phyloP scores from a whole-genome alignment of 257 asterid species.

The Petunia axillaris region DNA sequence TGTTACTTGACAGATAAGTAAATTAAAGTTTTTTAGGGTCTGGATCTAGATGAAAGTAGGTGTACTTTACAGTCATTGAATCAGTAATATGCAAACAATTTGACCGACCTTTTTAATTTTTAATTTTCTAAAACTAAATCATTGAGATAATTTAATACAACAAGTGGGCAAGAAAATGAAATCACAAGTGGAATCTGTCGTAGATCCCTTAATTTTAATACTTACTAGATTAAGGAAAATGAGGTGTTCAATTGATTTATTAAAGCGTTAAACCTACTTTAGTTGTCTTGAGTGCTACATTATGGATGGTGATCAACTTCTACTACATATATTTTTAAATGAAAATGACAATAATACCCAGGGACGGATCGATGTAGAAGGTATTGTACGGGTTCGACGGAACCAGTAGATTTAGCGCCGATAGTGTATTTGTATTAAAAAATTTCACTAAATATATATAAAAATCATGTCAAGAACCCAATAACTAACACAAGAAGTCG shows the following conservation, averaged over 20 bases:
- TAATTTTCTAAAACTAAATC: conserved; percentile 22
- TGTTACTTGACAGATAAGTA: background rate
- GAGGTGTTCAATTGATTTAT: conserved; percentile 38
- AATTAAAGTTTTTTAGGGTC: background rate
- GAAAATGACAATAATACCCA: background rate
- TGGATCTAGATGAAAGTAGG: background rate
- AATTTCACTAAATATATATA: background rate
- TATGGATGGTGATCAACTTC: conserved; percentile 29
- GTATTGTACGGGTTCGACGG: no score
- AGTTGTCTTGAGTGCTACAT: background rate
- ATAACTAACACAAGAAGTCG: background rate
- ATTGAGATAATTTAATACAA: conserved; percentile 23
- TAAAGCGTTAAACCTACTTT: conserved; percentile 41
- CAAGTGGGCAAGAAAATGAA: conserved; percentile 46
- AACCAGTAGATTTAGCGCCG: background rate
- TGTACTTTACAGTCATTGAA: background rate
- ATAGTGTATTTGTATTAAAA: background rate
- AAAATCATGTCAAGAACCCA: background rate
- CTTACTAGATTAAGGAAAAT: conserved; percentile 32
- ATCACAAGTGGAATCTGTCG: conserved; percentile 31
- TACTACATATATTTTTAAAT: background rate
- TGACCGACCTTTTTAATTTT: conserved; percentile 17
- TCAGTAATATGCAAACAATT: background rate
- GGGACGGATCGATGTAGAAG: background rate
- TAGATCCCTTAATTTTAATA: conserved; percentile 23